Base-by-base conservation (phyloP, 371 early-diverging fungal species). In the Batkoa obscura region DNA sequence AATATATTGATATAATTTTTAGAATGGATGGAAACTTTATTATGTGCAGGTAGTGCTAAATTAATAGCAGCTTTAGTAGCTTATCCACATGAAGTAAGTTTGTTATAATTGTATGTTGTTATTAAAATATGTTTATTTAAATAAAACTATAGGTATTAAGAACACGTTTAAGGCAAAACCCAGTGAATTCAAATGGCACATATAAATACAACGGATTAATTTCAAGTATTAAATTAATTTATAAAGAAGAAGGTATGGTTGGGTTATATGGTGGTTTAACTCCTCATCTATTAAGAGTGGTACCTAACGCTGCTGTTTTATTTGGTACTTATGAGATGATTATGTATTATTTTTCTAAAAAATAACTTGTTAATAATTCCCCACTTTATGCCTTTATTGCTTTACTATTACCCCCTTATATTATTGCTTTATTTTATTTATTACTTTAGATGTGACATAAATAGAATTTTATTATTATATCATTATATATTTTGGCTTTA, bases 261-360 rank as follows among this genome's bases (percentile, higher is more conserved):
- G 90, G 88, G 1, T 66, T 94, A 30, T 96, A 96, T 65, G 90
- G 94, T 54, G 97, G 97, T 32, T 74, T 96, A 76, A 82, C 90
- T 8, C 88, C 94, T 5, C 95, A 94, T 66, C 69, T 96, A 60
- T 66, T 94, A 73, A 78, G 97, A 41, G 89, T 88, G 0, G 95
- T 96, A 1, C 97, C 97, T 13, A 94, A 94, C 64, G 90, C 94
- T 1, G 90, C 91, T 10, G 91, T 94, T 61, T 77, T 94, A 84
- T 94, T 96, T 67, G 78, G 88, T 60, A 81, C 84, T 46, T 94
- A 92, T 61, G 94, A 94, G 62, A 67, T 82, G 30, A 81, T 90
- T 46, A 66, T 92, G 36, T 71, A 86, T 54, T 65, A 68, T 36
- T 57, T 57, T 49, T n/a, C n/a, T n/a, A n/a, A n/a, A n/a, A n/a